Base-by-base conservation (phyloP, 371 early-diverging fungal species). In the Mortierella sp. region DNA sequence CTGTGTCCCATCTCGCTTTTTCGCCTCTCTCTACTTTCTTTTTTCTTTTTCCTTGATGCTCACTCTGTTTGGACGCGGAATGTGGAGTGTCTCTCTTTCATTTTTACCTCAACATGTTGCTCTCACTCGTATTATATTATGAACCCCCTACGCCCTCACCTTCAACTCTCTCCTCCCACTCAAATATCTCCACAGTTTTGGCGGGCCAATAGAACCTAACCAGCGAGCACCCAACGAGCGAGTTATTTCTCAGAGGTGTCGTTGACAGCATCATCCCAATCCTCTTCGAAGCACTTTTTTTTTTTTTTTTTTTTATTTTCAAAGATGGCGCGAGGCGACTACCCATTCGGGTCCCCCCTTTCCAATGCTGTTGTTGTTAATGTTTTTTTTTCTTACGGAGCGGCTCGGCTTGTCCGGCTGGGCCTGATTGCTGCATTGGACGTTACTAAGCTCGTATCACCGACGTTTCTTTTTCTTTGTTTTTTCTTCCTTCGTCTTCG, bases 61-160 rank as follows among this genome's bases (percentile, higher is more conserved):
- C 73, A 68, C 68, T 38, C n/a, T 68, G 24, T 68, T 68, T 68
- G 19, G 58, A 48, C 58, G 58, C 26, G 72, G 80, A 80, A 73
- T 73, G 79, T 78, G 78, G 72, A 68, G 68, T 68, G 68, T 24
- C 65, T 38, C 21, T 68, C 24, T 31, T 31, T 10, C 34, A 26
- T 28, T 68, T 65, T 19, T 13, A 16, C 14, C 50, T 48, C 48
- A 48, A 16, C 11, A 16, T 14, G 14, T 11, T 14, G 50, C 50
- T 9, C 34, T 34, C 65, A 21, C 38, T 38, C 38, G 68, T 42
- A 42, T 24, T 5, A 3, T 38, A 38, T 34, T n/a, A 50, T 50
- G 50, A 34, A 63, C 24, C 60, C 60, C 60, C 50, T 34, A 42
- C 68, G 24, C 68, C 42, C 38, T 68, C 38, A 28, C 58, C 5